phyloP scores from a whole-genome alignment of 1,139 yeast species.

The Candida neerlandica region DNA sequence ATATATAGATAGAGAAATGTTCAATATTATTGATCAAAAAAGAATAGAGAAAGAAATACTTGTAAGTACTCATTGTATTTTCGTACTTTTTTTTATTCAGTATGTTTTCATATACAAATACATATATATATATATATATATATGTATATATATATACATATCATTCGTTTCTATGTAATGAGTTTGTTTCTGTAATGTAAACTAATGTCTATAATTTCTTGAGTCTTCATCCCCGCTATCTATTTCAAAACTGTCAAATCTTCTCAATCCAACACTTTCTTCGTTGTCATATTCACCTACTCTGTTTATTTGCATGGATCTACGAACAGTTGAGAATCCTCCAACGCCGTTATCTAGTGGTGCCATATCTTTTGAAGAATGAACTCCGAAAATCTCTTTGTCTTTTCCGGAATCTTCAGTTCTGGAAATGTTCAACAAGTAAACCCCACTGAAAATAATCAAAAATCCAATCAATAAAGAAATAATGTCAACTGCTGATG shows the following conservation, averaged over 20 bases:
- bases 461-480: constrained; percentile 87
- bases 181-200: background rate
- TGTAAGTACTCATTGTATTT: background rate
- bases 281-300: constrained; percentile 46
- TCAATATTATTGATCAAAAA: background rate
- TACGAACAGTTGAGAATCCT: constrained; percentile 61
- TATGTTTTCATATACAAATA: background rate
- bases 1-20: constrained; percentile 8
- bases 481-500: constrained; percentile 77
- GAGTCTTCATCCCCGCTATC: constrained; percentile 43
- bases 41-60: background rate
- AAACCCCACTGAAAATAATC: constrained; percentile 87
- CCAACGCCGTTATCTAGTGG: constrained; percentile 89
- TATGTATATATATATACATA: background rate
- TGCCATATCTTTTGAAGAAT: constrained; percentile 54
- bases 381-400: constrained; percentile 64
- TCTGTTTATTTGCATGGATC: constrained; percentile 69
- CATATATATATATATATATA: too few species aligned
- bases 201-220: constrained; percentile 11
- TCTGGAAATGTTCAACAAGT: constrained; percentile 76
- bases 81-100: background rate
- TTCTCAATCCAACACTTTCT: constrained; percentile 60
- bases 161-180: background rate
- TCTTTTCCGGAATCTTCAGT: constrained; percentile 58
- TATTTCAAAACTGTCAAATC: constrained; percentile 64